Percentiles rank a stretch among this genome's conserved stretches.
Conservation (phyloP, 139 green algal genomes). For the Tetraselmis striata region DNA sequence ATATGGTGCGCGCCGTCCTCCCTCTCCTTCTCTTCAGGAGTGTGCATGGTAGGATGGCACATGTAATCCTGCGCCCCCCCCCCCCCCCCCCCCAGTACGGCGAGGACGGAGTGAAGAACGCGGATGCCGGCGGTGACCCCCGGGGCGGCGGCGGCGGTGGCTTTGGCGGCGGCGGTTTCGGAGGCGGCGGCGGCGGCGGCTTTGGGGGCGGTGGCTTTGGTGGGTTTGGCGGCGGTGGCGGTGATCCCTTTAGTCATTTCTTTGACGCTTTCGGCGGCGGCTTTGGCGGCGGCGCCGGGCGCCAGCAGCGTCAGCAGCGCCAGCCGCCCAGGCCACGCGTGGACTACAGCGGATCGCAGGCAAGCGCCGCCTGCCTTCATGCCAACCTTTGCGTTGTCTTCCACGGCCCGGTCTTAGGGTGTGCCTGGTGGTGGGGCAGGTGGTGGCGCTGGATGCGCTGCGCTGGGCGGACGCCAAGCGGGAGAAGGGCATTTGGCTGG, state of each 20-base stretch:
- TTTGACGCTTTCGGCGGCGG: background rate
- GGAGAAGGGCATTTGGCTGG: background rate
- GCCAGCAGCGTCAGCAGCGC: background rate
- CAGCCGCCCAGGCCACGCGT: background rate
- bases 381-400: too few relatives aligned
- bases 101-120: constrained; percentile 57
- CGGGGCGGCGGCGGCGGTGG: constrained; percentile 24
- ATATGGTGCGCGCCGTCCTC: constrained; percentile 67
- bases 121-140: constrained; percentile 1
- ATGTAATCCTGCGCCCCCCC: too few relatives aligned
- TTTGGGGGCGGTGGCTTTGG: constrained; percentile 42
- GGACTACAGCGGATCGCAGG: background rate
- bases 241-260: background rate
- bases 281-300: background rate
- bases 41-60: too few relatives aligned
- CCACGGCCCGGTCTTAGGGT: too few relatives aligned
- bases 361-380: background rate
- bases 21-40: too few relatives aligned
- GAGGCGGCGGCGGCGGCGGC: constrained; percentile 32
- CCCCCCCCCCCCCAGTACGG: too few relatives aligned
- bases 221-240: background rate
- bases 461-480: background rate
- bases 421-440: too few relatives aligned
- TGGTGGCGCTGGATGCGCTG: background rate
- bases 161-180: constrained; percentile 14